Evolutionary conservation across 164 flowering plant genomes (phyloP).

Genomic region (Chimonanthus praecox): DNA sequence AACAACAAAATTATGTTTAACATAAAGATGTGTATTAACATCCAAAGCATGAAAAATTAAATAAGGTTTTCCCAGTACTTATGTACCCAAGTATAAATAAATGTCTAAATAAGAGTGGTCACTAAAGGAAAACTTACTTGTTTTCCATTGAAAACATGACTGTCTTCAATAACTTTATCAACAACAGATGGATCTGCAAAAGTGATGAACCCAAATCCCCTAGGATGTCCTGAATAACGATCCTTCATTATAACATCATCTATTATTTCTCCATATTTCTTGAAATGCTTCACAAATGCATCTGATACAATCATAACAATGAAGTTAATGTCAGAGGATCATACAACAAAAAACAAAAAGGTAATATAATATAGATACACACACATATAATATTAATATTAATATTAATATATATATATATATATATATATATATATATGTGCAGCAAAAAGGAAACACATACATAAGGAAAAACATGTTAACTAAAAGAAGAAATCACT

Average conservation of each 20-base stretch:
- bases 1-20: too few relatives aligned
- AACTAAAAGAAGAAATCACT: background rate
- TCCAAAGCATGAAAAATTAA: too few relatives aligned
- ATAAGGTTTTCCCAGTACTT: too few relatives aligned
- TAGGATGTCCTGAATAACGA: conserved; percentile 61
- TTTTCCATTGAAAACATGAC: conserved; percentile 73
- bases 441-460: background rate
- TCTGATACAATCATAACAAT: conserved; percentile 25
- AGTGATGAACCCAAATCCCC: conserved; percentile 95
- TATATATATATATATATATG: too few relatives aligned
- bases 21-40: too few relatives aligned
- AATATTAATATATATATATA: too few relatives aligned
- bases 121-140: conserved; percentile 37
- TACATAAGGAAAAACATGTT: background rate
- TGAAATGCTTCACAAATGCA: conserved; percentile 70
- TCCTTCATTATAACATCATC: conserved; percentile 96
- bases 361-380: background rate
- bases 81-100: too few relatives aligned
- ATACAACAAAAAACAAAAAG: background rate
- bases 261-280: conserved; percentile 75
- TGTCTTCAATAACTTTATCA: conserved; percentile 74
- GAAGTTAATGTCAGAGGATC: background rate
- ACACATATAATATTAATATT: too few relatives aligned
- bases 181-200: conserved; percentile 91
- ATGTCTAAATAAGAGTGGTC: background rate